phyloP scores from a whole-genome alignment of 345 rosid genomes.

The Lepidium aucheri region DNA sequence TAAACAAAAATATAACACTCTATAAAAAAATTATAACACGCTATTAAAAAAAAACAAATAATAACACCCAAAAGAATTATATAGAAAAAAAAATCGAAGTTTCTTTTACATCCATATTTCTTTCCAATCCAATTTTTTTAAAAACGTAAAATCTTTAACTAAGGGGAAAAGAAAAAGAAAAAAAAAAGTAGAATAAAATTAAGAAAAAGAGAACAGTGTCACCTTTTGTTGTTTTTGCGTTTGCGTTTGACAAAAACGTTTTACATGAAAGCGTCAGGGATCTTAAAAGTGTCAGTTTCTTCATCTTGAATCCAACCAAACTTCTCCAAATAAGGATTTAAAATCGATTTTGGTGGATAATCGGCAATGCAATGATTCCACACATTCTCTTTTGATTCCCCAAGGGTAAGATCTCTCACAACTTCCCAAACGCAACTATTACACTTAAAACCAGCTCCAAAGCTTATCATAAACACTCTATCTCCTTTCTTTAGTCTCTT shows the following conservation, averaged over 20 bases:
- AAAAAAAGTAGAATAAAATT: neutral
- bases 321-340: slow-evolving; percentile 74
- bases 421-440: slow-evolving; percentile 65
- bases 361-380: slow-evolving; percentile 62
- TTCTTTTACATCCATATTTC: slow-evolving; percentile 13
- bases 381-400: slow-evolving; percentile 43
- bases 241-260: neutral
- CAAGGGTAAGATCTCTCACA: slow-evolving; percentile 27
- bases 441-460: slow-evolving; percentile 66
- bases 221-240: slow-evolving; percentile 17
- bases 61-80: slow-evolving; percentile 1
- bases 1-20: slow-evolving; percentile 12
- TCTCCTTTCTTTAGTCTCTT: slow-evolving; percentile 72
- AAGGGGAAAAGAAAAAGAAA: neutral
- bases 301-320: slow-evolving; percentile 89
- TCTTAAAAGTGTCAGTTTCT: slow-evolving; percentile 57
- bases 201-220: slow-evolving; percentile 11
- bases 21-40: neutral
- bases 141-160: neutral
- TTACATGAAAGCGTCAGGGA: slow-evolving; percentile 38
- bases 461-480: slow-evolving; percentile 49
- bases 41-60: neutral
- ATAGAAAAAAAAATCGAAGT: neutral
- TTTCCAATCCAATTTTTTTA: neutral
- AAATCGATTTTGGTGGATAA: slow-evolving; percentile 66